These are phyloP conservation scores for Afroboletus lepidellus DNA, from an alignment of 1,284 basidiomycete species.

Conservation along the genomic window DNA sequence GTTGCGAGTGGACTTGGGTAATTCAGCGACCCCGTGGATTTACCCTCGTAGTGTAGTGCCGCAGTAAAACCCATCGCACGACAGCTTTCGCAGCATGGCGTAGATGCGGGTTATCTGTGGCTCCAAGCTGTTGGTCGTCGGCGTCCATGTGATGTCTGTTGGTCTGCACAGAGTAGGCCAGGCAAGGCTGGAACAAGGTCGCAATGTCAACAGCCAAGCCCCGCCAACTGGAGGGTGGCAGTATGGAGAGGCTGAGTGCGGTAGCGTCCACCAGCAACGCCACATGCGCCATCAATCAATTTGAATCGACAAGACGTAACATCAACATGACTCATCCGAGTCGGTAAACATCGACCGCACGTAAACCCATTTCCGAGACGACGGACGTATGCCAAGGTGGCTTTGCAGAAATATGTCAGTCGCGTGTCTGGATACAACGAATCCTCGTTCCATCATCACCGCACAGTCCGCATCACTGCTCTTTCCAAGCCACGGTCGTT, in stretches of 20 bases:
- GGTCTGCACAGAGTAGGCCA: slow-evolving; percentile 17
- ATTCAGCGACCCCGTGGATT: slow-evolving; percentile 4
- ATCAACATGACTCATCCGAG: slow-evolving; percentile 1
- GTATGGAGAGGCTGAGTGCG: slow-evolving; percentile 27
- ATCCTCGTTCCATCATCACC: background rate
- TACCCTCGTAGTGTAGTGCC: background rate
- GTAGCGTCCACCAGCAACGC: slow-evolving; percentile 16
- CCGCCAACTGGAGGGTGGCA: slow-evolving; percentile 17
- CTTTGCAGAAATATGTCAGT: background rate
- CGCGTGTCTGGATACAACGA: background rate
- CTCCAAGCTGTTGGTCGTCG: too few relatives aligned
- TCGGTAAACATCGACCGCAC: slow-evolving; percentile 3
- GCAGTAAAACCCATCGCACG: background rate
- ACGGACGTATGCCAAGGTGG: slow-evolving; percentile 1
- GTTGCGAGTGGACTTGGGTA: background rate
- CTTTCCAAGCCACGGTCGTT: slow-evolving; percentile 59
- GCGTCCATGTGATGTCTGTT: slow-evolving; percentile 16
- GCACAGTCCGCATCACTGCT: slow-evolving; percentile 37
- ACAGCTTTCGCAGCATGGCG: background rate
- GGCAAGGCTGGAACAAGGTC: slow-evolving; percentile 29
- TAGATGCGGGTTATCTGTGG: too few relatives aligned
- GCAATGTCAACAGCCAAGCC: slow-evolving; percentile 30
- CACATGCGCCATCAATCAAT: slow-evolving; percentile 24
- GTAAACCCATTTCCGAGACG: slow-evolving; percentile 7
- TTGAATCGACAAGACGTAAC: slow-evolving; percentile 1